phyloP scores from a whole-genome alignment of 2,329 filamentous ascomycete species.

The Diaporthe sp. region DNA sequence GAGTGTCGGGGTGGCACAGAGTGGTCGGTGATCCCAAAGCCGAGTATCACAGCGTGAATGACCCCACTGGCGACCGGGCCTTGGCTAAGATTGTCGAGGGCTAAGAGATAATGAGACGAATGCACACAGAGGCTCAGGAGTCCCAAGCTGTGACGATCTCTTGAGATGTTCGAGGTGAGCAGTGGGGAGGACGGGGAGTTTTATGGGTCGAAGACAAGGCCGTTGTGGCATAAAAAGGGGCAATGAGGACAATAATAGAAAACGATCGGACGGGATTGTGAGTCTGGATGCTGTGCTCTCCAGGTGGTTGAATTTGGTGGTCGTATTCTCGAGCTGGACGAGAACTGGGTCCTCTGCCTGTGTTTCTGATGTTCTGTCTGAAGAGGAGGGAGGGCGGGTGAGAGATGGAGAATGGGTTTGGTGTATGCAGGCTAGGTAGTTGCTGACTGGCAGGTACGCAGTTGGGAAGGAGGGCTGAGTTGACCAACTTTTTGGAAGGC shows the following conservation, averaged over 20 bases:
- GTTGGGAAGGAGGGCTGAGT: background rate
- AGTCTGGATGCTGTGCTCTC: constrained; percentile 24
- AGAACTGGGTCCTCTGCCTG: constrained; percentile 16
- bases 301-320: background rate
- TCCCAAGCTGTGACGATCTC: constrained; percentile 7
- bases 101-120: constrained; percentile 18
- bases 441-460: background rate
- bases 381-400: background rate
- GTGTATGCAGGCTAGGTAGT: no score
- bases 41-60: background rate
- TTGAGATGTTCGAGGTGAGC: background rate
- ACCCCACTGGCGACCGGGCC: background rate
- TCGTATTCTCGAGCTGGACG: background rate
- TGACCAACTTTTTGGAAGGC: constrained; percentile 5
- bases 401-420: background rate
- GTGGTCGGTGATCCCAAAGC: constrained; percentile 4
- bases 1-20: background rate
- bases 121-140: constrained; percentile 17
- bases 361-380: background rate
- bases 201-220: constrained; percentile 14
- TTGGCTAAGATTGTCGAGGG: constrained; percentile 22
- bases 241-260: constrained; percentile 13
- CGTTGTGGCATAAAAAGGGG: background rate
- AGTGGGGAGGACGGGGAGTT: constrained; percentile 24
- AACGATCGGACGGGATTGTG: constrained; percentile 1